phyloP scores from a whole-genome alignment of 2,329 filamentous ascomycete genomes.

The Colletotrichum horii region DNA sequence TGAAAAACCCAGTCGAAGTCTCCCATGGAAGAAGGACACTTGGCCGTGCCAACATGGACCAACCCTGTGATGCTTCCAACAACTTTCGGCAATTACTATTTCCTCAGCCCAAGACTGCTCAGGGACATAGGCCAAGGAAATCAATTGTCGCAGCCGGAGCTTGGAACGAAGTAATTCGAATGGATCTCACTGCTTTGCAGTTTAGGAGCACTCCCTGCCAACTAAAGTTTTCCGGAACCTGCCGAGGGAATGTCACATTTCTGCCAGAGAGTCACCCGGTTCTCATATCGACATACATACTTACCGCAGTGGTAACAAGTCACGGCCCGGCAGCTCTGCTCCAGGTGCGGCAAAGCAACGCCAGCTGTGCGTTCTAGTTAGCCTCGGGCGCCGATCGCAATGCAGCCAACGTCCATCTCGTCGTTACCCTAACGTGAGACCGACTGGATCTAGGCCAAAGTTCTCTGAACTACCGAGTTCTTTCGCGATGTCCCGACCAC shows the following conservation, averaged over 20 bases:
- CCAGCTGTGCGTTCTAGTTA: background rate
- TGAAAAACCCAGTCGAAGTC: background rate
- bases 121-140: background rate
- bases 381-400: slow-evolving; percentile 1
- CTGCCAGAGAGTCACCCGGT: background rate
- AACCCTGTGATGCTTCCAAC: background rate
- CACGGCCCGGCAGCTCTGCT: background rate
- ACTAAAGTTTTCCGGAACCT: background rate
- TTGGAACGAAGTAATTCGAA: background rate
- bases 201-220: background rate
- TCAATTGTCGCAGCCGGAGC: background rate
- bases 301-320: background rate
- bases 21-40: background rate
- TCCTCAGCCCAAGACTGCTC: background rate
- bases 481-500: background rate
- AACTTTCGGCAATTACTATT: background rate
- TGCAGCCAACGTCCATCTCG: background rate
- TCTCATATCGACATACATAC: background rate
- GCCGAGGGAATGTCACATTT: background rate
- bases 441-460: background rate
- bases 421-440: background rate
- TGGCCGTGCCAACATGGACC: background rate
- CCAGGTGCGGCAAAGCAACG: background rate
- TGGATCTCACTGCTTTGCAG: background rate
- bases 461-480: background rate